Base-by-base conservation (phyloP, 2,329 filamentous ascomycete species). In the Fusarium veterinarium region DNA sequence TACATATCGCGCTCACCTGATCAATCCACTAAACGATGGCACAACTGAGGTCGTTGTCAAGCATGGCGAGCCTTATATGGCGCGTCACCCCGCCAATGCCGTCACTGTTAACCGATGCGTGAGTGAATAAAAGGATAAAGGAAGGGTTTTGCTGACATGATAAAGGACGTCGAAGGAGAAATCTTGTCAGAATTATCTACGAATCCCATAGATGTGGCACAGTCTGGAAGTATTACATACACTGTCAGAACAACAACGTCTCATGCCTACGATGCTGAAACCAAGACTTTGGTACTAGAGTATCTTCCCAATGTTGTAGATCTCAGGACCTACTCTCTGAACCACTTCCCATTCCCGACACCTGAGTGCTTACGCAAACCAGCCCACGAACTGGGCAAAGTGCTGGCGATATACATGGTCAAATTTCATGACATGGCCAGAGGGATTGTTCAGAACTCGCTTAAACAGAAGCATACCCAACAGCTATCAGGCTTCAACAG, bases 11-110 rank as follows among this genome's bases (percentile, higher is more conserved):
- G 56, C 40, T 20, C 35, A 20, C 10, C 40, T 67, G 1, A 14
- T n/a, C 10, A 19, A 8, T 4, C 44, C 51, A 5, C 44, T 62
- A 16, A 17, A 57, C 13, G 57, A 69, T 23, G 57, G 45, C 0
- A 52, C 57, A 1, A 19, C 30, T 1, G 23, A 42, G 7, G 49
- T 67, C 5, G 25, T 67, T 16, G 40, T 67, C 13, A 63, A 67
- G 40, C 45, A 67, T 31, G 56, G 44, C 5, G 51, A 69, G 38
- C 45, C 44, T 8, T 63, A 48, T 13, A 67, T 69, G 57, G 45
- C 64, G 8, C 48, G 37, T 6, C 45, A 68, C 20, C 45, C 64
- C 4, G n/a, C 14, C 2, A 63, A 69, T n/a, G 8, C 23, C 2
- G 13, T 69, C 6, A 49, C 57, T 1, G 41, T 44, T 3, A 19